Conservation (phyloP, 306 rosid genomes). For the Quercus suber region DNA sequence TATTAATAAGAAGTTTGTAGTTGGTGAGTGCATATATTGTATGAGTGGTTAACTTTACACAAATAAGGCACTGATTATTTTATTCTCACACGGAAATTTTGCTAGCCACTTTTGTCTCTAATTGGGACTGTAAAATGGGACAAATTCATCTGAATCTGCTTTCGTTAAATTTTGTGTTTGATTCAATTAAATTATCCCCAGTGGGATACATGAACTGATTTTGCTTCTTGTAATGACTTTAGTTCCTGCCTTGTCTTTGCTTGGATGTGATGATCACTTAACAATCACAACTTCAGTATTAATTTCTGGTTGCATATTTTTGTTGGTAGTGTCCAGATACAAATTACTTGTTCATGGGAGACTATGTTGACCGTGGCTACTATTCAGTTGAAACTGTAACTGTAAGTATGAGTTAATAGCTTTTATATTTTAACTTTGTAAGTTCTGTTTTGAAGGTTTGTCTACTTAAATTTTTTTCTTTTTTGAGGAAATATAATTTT, state of each 20-base stretch:
- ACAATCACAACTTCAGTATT: conserved; percentile 7
- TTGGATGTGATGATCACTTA: conserved; percentile 3
- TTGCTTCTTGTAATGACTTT: not conserved
- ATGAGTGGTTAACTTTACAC: not conserved
- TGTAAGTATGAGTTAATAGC: conserved; percentile 42
- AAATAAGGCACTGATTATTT: not conserved
- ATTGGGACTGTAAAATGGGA: not conserved
- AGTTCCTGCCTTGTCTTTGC: not conserved
- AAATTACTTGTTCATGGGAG: conserved; percentile 97
- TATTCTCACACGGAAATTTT: not conserved
- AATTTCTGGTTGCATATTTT: conserved; percentile 27
- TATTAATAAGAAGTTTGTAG: not conserved
- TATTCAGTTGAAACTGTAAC: conserved; percentile 96
- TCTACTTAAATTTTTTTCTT: too few relatives aligned
- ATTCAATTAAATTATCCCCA: not conserved
- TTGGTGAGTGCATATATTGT: not conserved
- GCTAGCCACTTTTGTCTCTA: not conserved
- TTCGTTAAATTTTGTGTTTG: not conserved
- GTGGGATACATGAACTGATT: not conserved
- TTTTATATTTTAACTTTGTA: not conserved
- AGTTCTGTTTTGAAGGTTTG: not conserved
- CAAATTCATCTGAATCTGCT: not conserved
- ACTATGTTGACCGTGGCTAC: conserved; percentile 97
- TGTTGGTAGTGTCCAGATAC: conserved; percentile 94
- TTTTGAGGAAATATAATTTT: not conserved